Percentiles rank a stretch among this genome's conserved stretches.
Evolutionary conservation across 2,329 filamentous ascomycete genomes (phyloP).

Genomic region (Botrytis galanthina): DNA sequence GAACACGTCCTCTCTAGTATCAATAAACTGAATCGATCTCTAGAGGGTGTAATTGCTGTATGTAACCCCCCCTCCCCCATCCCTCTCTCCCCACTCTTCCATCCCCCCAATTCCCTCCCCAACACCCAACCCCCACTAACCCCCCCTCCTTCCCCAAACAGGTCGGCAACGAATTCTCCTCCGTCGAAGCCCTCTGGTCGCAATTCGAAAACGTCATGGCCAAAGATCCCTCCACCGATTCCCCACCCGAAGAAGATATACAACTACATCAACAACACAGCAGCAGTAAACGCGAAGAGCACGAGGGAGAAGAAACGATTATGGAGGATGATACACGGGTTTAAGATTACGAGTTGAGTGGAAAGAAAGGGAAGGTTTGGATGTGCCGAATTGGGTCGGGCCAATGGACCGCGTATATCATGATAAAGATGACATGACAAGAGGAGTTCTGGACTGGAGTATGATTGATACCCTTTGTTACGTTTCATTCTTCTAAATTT

Average conservation of each 20-base stretch:
- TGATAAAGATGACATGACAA: not conserved
- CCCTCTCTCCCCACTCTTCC: too few species aligned
- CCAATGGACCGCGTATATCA: not conserved
- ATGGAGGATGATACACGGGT: conserved; percentile 12
- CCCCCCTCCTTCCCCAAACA: conserved; percentile 37
- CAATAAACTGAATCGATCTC: conserved; percentile 87
- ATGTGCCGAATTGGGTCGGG: not conserved
- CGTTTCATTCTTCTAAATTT: conserved; percentile 7
- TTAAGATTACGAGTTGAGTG: conserved; percentile 4
- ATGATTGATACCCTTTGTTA: conserved; percentile 35
- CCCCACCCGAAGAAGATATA: conserved; percentile 32
- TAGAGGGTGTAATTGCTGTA: conserved; percentile 88
- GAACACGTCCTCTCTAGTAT: conserved; percentile 94
- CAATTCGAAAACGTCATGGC: conserved; percentile 97
- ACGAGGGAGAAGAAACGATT: conserved; percentile 25
- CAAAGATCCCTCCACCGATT: conserved; percentile 44
- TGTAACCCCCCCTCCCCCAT: not conserved
- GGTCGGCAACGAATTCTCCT: conserved; percentile 96
- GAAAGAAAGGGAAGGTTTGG: not conserved
- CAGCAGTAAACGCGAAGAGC: conserved; percentile 18
- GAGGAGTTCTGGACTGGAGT: conserved; percentile 27
- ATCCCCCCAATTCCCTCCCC: too few species aligned
- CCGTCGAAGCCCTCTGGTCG: conserved; percentile 94
- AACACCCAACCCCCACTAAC: not conserved
- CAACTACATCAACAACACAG: not conserved